Conservation (phyloP, 2,329 filamentous ascomycete species). For the Aspergillus vadensis region DNA sequence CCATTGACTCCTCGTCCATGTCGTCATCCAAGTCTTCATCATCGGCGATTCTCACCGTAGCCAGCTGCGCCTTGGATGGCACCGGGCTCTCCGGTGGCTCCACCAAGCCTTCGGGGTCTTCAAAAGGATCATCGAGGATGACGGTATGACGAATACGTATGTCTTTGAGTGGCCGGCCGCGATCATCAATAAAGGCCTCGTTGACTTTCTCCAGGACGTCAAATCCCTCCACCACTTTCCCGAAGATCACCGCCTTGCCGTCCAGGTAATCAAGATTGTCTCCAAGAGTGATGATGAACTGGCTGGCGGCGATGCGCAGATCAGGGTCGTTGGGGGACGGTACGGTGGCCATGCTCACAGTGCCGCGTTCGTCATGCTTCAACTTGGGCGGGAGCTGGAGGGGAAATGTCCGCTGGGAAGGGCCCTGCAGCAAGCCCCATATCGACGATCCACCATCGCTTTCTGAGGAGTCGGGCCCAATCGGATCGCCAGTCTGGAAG, state of each 20-base stretch:
- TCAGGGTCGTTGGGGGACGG: conserved; percentile 76
- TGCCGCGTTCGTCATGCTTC: conserved; percentile 85
- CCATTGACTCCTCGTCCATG: conserved; percentile 76
- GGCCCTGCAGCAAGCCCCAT: conserved; percentile 77
- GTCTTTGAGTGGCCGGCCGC: conserved; percentile 85
- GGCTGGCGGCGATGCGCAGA: conserved; percentile 78
- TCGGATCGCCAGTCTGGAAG: conserved; percentile 92
- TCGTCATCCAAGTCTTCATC: conserved; percentile 80
- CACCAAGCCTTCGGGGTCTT: conserved; percentile 74
- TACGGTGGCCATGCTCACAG: conserved; percentile 96
- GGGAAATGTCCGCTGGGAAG: conserved; percentile 73
- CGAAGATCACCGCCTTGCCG: conserved; percentile 92
- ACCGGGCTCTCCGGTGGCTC: conserved; percentile 79
- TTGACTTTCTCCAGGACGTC: conserved; percentile 94
- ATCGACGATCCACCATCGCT: conserved; percentile 93
- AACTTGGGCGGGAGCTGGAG: conserved; percentile 84
- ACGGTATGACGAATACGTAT: conserved; percentile 93
- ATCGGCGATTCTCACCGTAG: conserved; percentile 87
- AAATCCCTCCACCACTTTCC: conserved; percentile 93
- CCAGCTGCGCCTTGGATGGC: conserved; percentile 81
- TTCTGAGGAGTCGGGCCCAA: conserved; percentile 78
- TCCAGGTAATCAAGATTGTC: conserved; percentile 89
- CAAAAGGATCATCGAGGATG: conserved; percentile 86
- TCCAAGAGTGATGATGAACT: conserved; percentile 90
- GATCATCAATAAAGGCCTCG: conserved; percentile 80